These are phyloP conservation scores for Penicillium sp. DNA, from an alignment of 2,329 filamentous ascomycete genomes.

Conservation along the genomic window DNA sequence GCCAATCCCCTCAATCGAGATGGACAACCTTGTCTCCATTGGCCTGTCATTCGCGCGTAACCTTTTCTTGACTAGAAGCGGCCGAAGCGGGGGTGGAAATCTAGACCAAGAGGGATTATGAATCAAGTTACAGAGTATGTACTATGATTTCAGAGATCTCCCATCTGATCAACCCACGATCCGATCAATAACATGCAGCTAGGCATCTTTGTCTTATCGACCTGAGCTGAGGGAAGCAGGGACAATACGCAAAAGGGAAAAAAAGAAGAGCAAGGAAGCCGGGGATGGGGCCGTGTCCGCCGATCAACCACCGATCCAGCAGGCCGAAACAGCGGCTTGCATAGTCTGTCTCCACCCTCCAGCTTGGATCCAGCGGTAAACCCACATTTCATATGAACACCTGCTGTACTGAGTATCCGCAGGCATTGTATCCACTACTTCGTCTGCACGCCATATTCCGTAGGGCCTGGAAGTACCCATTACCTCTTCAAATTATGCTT, in stretches of 20 bases:
- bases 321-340: neutral
- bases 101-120: neutral
- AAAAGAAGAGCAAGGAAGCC: neutral
- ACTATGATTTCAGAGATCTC: neutral
- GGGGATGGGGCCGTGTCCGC: conserved; percentile 1
- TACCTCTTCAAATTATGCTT: too few relatives aligned
- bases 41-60: conserved; percentile 13
- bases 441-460: neutral
- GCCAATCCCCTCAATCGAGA: conserved; percentile 5
- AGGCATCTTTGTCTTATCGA: neutral
- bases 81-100: neutral
- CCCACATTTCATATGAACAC: too few relatives aligned
- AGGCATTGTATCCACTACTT: conserved; percentile 13
- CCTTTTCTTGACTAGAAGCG: neutral
- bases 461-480: conserved; percentile 7
- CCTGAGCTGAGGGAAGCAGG: neutral
- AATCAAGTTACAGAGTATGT: neutral
- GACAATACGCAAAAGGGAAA: neutral
- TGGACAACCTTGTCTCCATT: conserved; percentile 9
- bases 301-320: conserved; percentile 17
- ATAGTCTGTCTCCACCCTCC: conserved; percentile 13
- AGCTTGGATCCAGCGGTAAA: conserved; percentile 10
- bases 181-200: neutral
- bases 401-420: conserved; percentile 5
- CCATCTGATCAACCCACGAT: neutral